Evolutionary conservation across 768 basidiomycete species (phyloP).

Genomic region (Calvatia gigantea): DNA sequence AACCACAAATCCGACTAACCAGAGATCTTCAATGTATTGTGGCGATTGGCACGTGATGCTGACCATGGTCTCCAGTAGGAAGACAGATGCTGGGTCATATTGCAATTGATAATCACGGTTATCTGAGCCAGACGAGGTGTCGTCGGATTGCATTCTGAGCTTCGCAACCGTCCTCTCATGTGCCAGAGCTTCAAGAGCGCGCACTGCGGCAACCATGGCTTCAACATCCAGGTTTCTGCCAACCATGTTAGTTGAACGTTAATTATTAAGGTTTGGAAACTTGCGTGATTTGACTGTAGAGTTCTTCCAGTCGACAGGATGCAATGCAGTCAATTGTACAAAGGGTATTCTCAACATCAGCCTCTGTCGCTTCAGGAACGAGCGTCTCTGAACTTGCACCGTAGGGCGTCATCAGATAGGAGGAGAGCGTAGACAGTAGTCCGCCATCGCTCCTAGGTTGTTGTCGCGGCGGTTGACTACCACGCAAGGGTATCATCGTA

Average conservation of each 20-base stretch:
- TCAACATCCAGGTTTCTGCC: slow-evolving; percentile 74
- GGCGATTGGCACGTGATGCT: slow-evolving; percentile 79
- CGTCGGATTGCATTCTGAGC: slow-evolving; percentile 68
- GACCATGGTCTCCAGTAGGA: slow-evolving; percentile 92
- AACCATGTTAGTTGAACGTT: slow-evolving; percentile 1
- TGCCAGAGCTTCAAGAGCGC: slow-evolving; percentile 85
- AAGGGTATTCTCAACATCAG: slow-evolving; percentile 90
- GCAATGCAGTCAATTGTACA: slow-evolving; percentile 94
- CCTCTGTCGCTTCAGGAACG: slow-evolving; percentile 85
- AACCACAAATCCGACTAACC: slow-evolving; percentile 54
- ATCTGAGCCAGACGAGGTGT: slow-evolving; percentile 38
- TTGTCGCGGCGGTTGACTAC: slow-evolving; percentile 61
- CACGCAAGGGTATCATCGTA: slow-evolving; percentile 86
- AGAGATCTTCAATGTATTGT: slow-evolving; percentile 81
- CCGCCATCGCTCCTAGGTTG: slow-evolving; percentile 80
- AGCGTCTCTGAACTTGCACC: slow-evolving; percentile 66
- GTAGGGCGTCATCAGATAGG: slow-evolving; percentile 96
- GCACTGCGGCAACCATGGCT: slow-evolving; percentile 78
- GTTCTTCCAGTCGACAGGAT: slow-evolving; percentile 89
- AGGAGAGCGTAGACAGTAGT: slow-evolving; percentile 87
- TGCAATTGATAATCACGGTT: slow-evolving; percentile 58
- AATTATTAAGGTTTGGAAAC: slow-evolving; percentile 25
- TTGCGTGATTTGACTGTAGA: slow-evolving; percentile 92
- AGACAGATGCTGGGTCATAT: slow-evolving; percentile 94
- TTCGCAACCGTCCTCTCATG: slow-evolving; percentile 85